Evolutionary conservation across 805 yeast genomes (phyloP).

Genomic region (Diddensiella transvaalensis): DNA sequence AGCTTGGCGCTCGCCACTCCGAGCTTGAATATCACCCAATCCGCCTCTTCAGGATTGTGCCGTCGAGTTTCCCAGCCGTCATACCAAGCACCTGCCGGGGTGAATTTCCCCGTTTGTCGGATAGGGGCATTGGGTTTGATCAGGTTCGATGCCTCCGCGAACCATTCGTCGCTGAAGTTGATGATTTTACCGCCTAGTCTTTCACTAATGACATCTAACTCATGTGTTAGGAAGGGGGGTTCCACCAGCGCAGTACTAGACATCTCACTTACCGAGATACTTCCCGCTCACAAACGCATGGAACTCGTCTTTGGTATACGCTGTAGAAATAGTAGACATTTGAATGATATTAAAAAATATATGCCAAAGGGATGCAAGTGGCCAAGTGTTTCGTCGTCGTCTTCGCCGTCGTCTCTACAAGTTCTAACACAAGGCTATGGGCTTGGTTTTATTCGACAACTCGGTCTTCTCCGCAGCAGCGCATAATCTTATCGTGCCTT

Average conservation of each 20-base stretch:
- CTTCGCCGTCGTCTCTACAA: too few relatives aligned
- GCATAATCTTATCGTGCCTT: too few relatives aligned
- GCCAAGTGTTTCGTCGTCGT: not conserved
- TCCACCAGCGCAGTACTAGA: not conserved
- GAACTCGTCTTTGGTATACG: constrained; percentile 7
- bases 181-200: constrained; percentile 77
- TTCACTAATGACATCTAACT: constrained; percentile 71
- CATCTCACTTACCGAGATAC: constrained; percentile 13
- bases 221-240: too few relatives aligned
- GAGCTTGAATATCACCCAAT: constrained; percentile 78
- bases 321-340: not conserved
- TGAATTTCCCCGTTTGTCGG: constrained; percentile 74
- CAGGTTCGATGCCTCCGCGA: constrained; percentile 86
- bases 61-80: constrained; percentile 99
- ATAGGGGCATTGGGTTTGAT: constrained; percentile 78
- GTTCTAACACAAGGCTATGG: too few relatives aligned
- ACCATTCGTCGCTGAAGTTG: constrained; percentile 83
- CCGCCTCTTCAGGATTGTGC: constrained; percentile 80
- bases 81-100: constrained; percentile 91
- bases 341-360: too few relatives aligned
- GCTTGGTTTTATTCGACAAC: too few relatives aligned
- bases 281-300: not conserved
- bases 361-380: too few relatives aligned
- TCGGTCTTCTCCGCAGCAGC: too few relatives aligned
- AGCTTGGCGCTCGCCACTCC: constrained; percentile 81